Evolutionary conservation across 306 rosid species (phyloP).

Genomic region (Gynostemma pentaphyllum): DNA sequence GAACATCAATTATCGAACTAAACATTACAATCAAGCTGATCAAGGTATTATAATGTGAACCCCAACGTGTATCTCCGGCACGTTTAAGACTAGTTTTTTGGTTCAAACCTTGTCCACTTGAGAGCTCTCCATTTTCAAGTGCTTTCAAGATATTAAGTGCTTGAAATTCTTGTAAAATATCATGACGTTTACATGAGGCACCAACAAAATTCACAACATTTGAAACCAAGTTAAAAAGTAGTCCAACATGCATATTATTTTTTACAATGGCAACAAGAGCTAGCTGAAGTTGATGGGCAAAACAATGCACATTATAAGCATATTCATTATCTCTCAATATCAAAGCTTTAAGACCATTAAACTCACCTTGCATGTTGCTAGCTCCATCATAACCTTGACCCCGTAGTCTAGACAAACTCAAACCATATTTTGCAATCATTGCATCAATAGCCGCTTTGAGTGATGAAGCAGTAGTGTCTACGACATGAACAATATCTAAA

Average conservation of each 20-base stretch:
- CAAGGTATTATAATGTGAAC: not conserved
- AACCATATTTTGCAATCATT: no score
- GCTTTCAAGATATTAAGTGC: not conserved
- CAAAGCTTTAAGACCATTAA: no score
- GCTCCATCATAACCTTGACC: not conserved
- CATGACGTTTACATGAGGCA: no score
- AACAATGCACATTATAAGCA: not conserved
- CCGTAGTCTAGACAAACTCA: not conserved
- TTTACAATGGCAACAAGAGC: not conserved
- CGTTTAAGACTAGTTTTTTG: not conserved
- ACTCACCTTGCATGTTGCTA: not conserved
- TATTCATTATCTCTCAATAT: no score
- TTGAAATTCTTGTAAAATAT: not conserved
- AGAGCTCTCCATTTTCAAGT: no score
- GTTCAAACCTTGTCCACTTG: not conserved
- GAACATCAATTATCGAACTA: no score
- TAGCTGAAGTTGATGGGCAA: not conserved
- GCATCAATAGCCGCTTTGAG: not conserved
- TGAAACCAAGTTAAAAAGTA: not conserved
- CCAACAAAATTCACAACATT: no score
- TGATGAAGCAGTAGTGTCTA: not conserved
- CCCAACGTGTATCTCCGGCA: not conserved
- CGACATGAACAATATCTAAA: not conserved
- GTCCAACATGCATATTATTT: not conserved
- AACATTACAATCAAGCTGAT: not conserved